Percentiles rank a stretch among this genome's conserved stretches.
These are phyloP conservation scores for Plantago major DNA, from an alignment of 257 asterid species.

Conservation along the genomic window DNA sequence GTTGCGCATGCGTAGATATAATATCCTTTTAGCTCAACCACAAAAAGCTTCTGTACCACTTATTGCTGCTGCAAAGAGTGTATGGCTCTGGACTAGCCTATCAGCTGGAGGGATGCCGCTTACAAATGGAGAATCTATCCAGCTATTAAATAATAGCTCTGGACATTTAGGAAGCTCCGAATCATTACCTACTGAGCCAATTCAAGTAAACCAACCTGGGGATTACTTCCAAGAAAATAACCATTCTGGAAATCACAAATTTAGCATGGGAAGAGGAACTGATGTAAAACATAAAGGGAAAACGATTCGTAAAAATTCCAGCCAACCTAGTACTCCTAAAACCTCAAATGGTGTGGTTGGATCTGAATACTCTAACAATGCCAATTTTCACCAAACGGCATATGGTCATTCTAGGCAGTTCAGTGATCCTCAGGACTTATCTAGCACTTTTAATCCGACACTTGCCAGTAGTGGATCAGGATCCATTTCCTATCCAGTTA, in stretches of 20 bases:
- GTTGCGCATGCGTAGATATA: conserved; percentile 44
- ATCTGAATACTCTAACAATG: conserved; percentile 45
- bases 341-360: conserved; percentile 38
- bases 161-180: conserved; percentile 39
- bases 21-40: conserved; percentile 59
- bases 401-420: conserved; percentile 56
- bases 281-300: conserved; percentile 64
- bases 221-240: conserved; percentile 46
- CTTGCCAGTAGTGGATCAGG: conserved; percentile 40
- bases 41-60: conserved; percentile 41
- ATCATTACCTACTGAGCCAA: conserved; percentile 37
- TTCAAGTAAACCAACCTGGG: conserved; percentile 39
- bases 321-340: conserved; percentile 54
- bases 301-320: conserved; percentile 42
- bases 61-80: conserved; percentile 45
- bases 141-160: conserved; percentile 42
- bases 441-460: conserved; percentile 38
- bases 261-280: conserved; percentile 66
- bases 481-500: conserved; percentile 29
- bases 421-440: conserved; percentile 46
- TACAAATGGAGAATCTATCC: conserved; percentile 24
- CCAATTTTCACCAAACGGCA: conserved; percentile 41
- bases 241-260: conserved; percentile 53
- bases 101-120: conserved; percentile 36
- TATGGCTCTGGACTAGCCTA: conserved; percentile 52